Base-by-base conservation (phyloP, 129 eudicot species). In the Ambrosia artemisiifolia region DNA sequence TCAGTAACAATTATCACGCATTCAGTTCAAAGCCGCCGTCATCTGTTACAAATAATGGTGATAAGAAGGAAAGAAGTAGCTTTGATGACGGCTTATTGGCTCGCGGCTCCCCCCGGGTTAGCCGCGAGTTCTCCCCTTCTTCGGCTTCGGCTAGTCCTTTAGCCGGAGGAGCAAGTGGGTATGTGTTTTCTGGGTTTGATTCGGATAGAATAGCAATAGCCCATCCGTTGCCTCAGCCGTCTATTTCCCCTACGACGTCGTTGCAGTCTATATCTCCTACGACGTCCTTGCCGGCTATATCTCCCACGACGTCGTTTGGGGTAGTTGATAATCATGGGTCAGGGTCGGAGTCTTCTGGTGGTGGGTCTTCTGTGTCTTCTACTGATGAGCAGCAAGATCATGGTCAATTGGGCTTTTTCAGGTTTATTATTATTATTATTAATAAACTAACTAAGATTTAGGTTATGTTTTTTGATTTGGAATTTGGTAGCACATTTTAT, bases 341-440 rank as follows among this genome's bases (percentile, higher is more conserved):
- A 49, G 84, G 70, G 6, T 87, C 96, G 0, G 32, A 30, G 14
- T 18, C n/a, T 0, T 95, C 99, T 0, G 90, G 99, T 78, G 89
- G 80, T 9, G 85, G 97, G 69, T 95, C 96, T 0, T 90, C 96
- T 33, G 91, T 84, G 16, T 94, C 96, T 14, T 84, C 94, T 42
- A 85, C 83, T 73, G 99, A 88, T 67, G 79, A 75, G 1, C 59
- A 38, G 43, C 28, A 57, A 61, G 91, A 91, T 85, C 92, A 78
- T 19, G 54, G 73, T 62, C 96, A 78, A 54, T 78, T 78, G 65
- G 78, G 75, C 24, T 35, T 77, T 81, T 79, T 69, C 81, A 90
- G 97, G 99, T 94, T 24, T 24, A 0, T 24, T n/a, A n/a, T n/a
- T n/a, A n/a, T n/a, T n/a, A 9, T 38, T 40, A 40, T 17, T 16